Percentiles rank a stretch among this genome's conserved stretches.
phyloP scores from a whole-genome alignment of 108 stramenopile species.

The Pseudonitzschia pungens region DNA sequence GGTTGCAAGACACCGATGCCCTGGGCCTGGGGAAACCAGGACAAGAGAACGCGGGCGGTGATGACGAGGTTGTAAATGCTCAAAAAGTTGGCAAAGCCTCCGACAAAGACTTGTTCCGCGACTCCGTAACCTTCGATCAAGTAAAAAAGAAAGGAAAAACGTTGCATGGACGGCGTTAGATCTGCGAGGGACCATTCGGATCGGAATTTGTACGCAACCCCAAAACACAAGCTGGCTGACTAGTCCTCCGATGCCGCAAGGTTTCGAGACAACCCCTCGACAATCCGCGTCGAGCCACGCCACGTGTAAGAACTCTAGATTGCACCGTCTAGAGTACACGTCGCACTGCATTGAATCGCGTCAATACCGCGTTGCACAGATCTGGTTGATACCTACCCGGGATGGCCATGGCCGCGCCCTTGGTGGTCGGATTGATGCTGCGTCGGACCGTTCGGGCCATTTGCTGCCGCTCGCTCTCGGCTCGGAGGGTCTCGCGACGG shows the following conservation, averaged over 20 bases:
- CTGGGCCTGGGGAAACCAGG: conserved; percentile 90
- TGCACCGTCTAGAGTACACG: too few relatives aligned
- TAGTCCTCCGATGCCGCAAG: too few relatives aligned
- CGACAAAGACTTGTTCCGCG: conserved; percentile 82
- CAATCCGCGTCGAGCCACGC: too few relatives aligned
- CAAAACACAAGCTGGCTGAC: too few relatives aligned
- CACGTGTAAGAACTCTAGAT: too few relatives aligned
- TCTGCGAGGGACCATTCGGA: too few relatives aligned
- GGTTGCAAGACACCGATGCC: conserved; percentile 72
- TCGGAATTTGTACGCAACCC: too few relatives aligned
- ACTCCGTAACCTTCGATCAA: conserved; percentile 59
- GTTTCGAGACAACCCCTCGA: too few relatives aligned
- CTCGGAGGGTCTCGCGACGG: background rate
- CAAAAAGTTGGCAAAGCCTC: conserved; percentile 83
- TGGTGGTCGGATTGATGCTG: conserved; percentile 20
- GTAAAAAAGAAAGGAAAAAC: background rate
- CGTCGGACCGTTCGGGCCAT: conserved; percentile 25
- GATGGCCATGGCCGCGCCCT: conserved; percentile 78
- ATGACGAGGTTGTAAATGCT: conserved; percentile 89
- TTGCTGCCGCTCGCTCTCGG: conserved; percentile 12
- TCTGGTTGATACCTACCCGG: conserved; percentile 39
- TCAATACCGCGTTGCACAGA: too few relatives aligned
- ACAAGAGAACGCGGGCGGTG: conserved; percentile 84
- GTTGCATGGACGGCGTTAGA: too few relatives aligned
- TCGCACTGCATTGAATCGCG: too few relatives aligned